A percentile compares a stretch with the other conserved stretches of the same genome.
Conservation (phyloP, 208 protist species). For the Wallacemonas collosoma region DNA sequence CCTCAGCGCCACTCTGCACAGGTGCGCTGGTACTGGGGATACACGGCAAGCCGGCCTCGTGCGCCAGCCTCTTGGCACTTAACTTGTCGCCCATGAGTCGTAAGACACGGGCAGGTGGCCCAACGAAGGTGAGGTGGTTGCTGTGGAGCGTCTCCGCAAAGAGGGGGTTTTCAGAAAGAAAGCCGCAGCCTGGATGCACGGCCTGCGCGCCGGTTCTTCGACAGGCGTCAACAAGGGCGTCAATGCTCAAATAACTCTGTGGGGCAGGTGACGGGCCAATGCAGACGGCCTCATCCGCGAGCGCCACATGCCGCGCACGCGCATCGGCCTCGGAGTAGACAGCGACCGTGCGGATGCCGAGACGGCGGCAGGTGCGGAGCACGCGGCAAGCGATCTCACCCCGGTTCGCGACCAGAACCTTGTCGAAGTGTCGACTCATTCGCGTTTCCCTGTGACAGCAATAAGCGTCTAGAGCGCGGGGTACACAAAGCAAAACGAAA, state of each 20-base stretch:
- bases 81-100: constrained; percentile 94
- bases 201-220: constrained; percentile 86
- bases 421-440: constrained; percentile 60
- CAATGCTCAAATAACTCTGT: constrained; percentile 90
- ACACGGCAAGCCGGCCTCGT: constrained; percentile 84
- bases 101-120: constrained; percentile 92
- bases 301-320: constrained; percentile 90
- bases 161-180: constrained; percentile 96
- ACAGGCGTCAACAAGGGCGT: constrained; percentile 94
- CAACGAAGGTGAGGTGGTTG: constrained; percentile 93
- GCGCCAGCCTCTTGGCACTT: constrained; percentile 92
- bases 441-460: no score
- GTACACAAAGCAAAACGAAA: no score
- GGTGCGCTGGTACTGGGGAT: constrained; percentile 43
- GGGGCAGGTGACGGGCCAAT: constrained; percentile 58
- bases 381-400: constrained; percentile 98
- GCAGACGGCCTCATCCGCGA: constrained; percentile 86
- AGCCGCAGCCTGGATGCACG: constrained; percentile 98
- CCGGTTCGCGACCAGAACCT: constrained; percentile 97
- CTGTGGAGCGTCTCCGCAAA: constrained; percentile 86
- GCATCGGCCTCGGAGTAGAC: constrained; percentile 95
- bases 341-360: constrained; percentile 96
- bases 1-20: constrained; percentile 27
- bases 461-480: no score
- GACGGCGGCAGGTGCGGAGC: constrained; percentile 86